Percentiles rank a stretch among this genome's conserved stretches.
These are phyloP conservation scores for Stagonosporopsis rhizophila DNA, from an alignment of 2,329 filamentous ascomycete genomes.

Conservation along the genomic window DNA sequence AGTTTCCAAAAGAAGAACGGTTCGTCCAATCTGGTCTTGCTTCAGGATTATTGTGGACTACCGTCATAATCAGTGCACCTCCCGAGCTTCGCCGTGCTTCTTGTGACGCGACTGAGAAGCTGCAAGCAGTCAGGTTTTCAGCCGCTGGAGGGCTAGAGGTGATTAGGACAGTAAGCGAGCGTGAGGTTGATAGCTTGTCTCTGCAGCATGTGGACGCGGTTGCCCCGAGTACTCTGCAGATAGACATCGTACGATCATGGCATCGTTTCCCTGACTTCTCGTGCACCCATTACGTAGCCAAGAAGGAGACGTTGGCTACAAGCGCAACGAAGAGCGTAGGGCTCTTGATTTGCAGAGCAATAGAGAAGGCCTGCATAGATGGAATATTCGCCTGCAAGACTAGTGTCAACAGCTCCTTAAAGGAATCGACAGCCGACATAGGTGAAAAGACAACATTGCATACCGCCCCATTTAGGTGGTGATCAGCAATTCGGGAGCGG, in stretches of 20 bases:
- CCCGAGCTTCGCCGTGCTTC: conserved; percentile 16
- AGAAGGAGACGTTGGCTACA: not conserved
- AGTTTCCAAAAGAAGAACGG: conserved; percentile 3
- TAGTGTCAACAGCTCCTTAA: not conserved
- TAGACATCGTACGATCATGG: conserved; percentile 14
- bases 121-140: not conserved
- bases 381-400: not conserved
- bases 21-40: not conserved
- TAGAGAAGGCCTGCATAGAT: no score
- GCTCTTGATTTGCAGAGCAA: not conserved
- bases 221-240: not conserved
- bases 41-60: conserved; percentile 2
- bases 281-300: not conserved
- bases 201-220: not conserved
- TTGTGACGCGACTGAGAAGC: not conserved
- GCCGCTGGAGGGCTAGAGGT: conserved; percentile 4
- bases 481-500: not conserved
- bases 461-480: not conserved
- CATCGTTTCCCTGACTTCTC: not conserved
- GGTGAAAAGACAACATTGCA: not conserved
- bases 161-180: not conserved
- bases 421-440: not conserved
- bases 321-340: not conserved
- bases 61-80: not conserved
- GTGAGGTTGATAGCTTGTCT: not conserved